Percentiles rank a stretch among this genome's conserved stretches.
Conservation (phyloP, 148 eudicot species). For the Rheum nobile region DNA sequence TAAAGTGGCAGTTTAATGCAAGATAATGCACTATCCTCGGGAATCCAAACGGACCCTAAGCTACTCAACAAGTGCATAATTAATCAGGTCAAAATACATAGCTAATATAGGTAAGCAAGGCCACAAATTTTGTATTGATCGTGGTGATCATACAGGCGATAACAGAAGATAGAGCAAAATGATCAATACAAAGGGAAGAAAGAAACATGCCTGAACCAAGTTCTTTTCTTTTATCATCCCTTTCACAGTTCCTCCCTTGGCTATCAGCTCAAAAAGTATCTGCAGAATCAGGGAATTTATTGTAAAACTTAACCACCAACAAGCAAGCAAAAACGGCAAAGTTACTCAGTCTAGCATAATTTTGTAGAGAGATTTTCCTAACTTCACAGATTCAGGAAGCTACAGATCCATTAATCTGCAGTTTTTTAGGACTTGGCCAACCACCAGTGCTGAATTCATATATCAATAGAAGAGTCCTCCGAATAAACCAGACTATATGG, state of each 20-base stretch:
- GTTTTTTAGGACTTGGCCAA: not conserved
- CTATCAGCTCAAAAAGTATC: conserved; percentile 88
- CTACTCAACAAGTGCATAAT: not conserved
- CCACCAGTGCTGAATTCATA: not conserved
- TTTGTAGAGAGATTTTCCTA: not conserved
- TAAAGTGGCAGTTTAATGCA: too few relatives aligned
- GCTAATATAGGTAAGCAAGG: not conserved
- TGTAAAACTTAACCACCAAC: not conserved
- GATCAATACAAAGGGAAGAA: not conserved
- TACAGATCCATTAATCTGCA: not conserved
- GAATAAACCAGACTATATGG: not conserved
- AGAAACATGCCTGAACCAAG: conserved; percentile 70
- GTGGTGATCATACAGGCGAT: not conserved
- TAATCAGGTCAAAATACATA: not conserved
- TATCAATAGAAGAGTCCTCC: not conserved
- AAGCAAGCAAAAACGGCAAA: not conserved
- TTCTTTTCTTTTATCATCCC: conserved; percentile 82
- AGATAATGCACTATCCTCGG: too few relatives aligned
- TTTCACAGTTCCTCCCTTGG: conserved; percentile 93
- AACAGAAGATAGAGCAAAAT: not conserved
- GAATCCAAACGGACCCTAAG: too few relatives aligned
- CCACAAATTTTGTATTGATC: not conserved
- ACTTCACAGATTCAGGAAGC: not conserved
- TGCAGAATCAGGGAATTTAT: conserved; percentile 16
- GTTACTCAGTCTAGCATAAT: not conserved